A percentile compares a stretch with the other conserved stretches of the same genome.
These are phyloP conservation scores for Phylloporus rhodoxanthus DNA, from an alignment of 768 basidiomycete species.

Conservation along the genomic window DNA sequence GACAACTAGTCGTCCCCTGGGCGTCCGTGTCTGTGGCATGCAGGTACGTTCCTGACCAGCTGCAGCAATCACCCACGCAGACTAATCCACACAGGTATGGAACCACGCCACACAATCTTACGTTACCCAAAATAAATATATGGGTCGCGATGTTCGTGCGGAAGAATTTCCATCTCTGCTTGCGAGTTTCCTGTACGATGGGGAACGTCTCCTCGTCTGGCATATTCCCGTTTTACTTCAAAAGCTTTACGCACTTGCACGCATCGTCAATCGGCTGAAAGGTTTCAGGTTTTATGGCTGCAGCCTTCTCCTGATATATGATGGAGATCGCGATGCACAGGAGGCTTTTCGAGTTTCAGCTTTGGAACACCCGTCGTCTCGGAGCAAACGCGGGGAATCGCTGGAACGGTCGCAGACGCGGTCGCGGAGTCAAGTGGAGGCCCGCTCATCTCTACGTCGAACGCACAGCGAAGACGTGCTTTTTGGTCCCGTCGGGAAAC, in stretches of 20 bases:
- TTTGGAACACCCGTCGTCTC: constrained; percentile 58
- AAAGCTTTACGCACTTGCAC: constrained; percentile 90
- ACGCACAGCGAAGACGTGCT: constrained; percentile 78
- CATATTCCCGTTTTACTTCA: constrained; percentile 89
- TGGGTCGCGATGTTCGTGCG: constrained; percentile 82
- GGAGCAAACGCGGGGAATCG: constrained; percentile 73
- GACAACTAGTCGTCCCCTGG: constrained; percentile 86
- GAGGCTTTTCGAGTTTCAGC: constrained; percentile 59
- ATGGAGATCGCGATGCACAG: constrained; percentile 88
- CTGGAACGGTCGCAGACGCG: constrained; percentile 51
- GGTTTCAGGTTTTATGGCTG: constrained; percentile 99
- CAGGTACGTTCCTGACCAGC: constrained; percentile 58
- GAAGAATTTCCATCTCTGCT: constrained; percentile 82
- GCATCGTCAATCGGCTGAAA: constrained; percentile 80
- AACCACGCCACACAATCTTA: constrained; percentile 80
- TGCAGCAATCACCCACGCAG: constrained; percentile 1
- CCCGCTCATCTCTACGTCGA: constrained; percentile 51
- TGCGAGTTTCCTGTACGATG: constrained; percentile 79
- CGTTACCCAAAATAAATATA: constrained; percentile 93
- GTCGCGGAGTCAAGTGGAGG: constrained; percentile 38
- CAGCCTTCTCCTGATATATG: constrained; percentile 93
- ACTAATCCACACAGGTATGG: constrained; percentile 67
- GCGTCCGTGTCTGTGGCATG: constrained; percentile 96
- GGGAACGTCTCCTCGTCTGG: constrained; percentile 74
- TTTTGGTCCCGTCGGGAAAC: constrained; percentile 58